Evolutionary conservation across 2,329 filamentous ascomycete genomes (phyloP).

Genomic region (Lasiodiplodia hormozganensis): DNA sequence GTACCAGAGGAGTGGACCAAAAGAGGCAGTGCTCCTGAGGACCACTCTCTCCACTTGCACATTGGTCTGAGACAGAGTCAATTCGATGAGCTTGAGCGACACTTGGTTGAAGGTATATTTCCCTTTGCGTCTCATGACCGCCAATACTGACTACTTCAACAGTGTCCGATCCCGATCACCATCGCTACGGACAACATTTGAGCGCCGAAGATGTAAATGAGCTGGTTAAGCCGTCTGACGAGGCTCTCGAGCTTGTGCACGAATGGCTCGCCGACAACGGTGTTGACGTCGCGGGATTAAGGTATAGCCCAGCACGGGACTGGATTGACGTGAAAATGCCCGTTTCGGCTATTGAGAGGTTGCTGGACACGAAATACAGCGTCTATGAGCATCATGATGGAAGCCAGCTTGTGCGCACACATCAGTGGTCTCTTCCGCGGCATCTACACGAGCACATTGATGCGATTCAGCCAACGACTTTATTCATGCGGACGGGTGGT

Average conservation of each 20-base stretch:
- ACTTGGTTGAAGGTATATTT: constrained; percentile 53
- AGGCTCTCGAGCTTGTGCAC: constrained; percentile 55
- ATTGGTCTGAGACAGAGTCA: constrained; percentile 62
- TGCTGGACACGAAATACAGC: constrained; percentile 52
- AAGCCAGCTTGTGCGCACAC: constrained; percentile 50
- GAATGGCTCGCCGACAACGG: constrained; percentile 59
- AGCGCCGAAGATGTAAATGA: constrained; percentile 55
- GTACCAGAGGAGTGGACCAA: constrained; percentile 60
- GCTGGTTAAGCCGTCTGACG: constrained; percentile 56
- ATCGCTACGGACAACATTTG: constrained; percentile 59
- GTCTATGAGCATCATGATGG: constrained; percentile 50
- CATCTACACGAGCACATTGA: constrained; percentile 52
- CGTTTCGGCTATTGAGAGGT: constrained; percentile 54
- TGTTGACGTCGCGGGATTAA: constrained; percentile 44
- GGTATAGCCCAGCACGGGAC: constrained; percentile 57
- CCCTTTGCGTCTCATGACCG: not conserved
- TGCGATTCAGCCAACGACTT: constrained; percentile 60
- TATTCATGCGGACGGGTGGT: constrained; percentile 45
- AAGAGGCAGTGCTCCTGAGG: constrained; percentile 55
- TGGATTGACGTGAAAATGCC: constrained; percentile 60
- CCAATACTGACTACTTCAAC: not conserved
- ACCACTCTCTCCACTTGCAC: constrained; percentile 57
- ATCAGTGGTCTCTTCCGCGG: constrained; percentile 50
- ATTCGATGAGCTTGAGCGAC: constrained; percentile 59
- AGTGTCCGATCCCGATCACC: constrained; percentile 59